Evolutionary conservation across 148 eudicot species (phyloP).

Genomic region (Suaeda aralocaspica): DNA sequence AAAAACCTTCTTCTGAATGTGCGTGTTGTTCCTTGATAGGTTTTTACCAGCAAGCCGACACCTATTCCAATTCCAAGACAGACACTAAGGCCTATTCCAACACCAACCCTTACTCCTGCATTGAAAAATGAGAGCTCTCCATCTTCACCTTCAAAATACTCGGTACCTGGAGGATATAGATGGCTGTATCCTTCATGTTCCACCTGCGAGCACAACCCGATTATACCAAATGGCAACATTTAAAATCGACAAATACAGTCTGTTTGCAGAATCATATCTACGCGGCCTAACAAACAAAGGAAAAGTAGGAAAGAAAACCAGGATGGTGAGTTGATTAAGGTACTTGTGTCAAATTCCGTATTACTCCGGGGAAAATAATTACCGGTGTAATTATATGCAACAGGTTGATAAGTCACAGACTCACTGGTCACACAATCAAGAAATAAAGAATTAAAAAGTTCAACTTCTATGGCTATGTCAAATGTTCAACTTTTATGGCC

Average conservation of each 20-base stretch:
- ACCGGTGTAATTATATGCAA: background rate
- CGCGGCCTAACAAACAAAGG: background rate
- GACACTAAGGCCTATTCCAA: constrained; percentile 65
- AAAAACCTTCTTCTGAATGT: constrained; percentile 51
- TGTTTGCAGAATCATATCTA: background rate
- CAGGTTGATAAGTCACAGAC: too few relatives aligned
- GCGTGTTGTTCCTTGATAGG: constrained; percentile 69
- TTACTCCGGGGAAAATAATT: too few relatives aligned
- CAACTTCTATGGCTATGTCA: background rate
- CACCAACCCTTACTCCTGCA: constrained; percentile 73
- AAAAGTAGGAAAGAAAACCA: too few relatives aligned
- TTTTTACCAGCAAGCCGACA: constrained; percentile 63
- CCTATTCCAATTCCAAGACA: constrained; percentile 74
- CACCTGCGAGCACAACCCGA: constrained; percentile 23
- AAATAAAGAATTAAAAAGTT: background rate
- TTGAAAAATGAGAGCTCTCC: constrained; percentile 75
- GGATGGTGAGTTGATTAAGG: background rate
- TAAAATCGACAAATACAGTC: background rate
- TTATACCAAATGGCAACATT: background rate
- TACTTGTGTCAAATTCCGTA: too few relatives aligned
- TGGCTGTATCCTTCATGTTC: constrained; percentile 39
- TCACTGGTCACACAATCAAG: background rate
- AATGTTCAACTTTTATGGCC: background rate
- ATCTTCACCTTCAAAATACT: constrained; percentile 57
- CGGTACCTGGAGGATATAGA: constrained; percentile 29